Conservation (phyloP, 2,329 filamentous ascomycete genomes). For the Fusarium verticillioides region DNA sequence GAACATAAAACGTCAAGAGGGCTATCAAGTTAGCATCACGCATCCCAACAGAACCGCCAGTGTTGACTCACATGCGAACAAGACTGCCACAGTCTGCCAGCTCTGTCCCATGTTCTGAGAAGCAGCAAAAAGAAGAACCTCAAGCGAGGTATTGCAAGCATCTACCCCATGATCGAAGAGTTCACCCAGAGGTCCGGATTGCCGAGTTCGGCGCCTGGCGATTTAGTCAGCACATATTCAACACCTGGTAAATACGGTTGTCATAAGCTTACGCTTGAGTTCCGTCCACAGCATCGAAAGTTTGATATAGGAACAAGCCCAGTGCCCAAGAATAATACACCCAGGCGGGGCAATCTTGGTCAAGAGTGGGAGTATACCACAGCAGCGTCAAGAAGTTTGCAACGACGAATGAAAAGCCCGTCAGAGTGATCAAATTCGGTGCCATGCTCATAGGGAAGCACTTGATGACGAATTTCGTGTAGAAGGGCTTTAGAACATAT, state of each 20-base stretch:
- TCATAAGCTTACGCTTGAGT: constrained; percentile 80
- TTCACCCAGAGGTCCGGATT: constrained; percentile 93
- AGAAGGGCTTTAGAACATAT: constrained; percentile 98
- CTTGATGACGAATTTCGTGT: constrained; percentile 92
- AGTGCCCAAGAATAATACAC: constrained; percentile 93
- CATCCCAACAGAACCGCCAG: background rate
- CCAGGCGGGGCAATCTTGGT: constrained; percentile 93
- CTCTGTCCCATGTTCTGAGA: constrained; percentile 93
- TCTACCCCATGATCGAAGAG: constrained; percentile 98
- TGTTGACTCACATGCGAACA: constrained; percentile 78
- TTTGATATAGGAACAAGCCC: constrained; percentile 95
- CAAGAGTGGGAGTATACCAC: constrained; percentile 95
- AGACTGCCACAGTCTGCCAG: constrained; percentile 85
- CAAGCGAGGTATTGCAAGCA: constrained; percentile 94
- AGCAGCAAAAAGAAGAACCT: constrained; percentile 90
- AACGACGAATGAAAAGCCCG: constrained; percentile 90
- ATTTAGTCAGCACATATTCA: constrained; percentile 12
- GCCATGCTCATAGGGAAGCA: constrained; percentile 97
- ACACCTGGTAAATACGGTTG: background rate
- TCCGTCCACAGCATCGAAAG: constrained; percentile 96
- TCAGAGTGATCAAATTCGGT: constrained; percentile 86
- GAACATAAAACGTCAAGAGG: constrained; percentile 95
- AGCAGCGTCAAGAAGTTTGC: constrained; percentile 90
- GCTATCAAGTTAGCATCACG: constrained; percentile 58
- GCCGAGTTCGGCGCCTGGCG: constrained; percentile 80